Conservation (phyloP, 2,329 filamentous ascomycete genomes). For the Fusarium succisae region DNA sequence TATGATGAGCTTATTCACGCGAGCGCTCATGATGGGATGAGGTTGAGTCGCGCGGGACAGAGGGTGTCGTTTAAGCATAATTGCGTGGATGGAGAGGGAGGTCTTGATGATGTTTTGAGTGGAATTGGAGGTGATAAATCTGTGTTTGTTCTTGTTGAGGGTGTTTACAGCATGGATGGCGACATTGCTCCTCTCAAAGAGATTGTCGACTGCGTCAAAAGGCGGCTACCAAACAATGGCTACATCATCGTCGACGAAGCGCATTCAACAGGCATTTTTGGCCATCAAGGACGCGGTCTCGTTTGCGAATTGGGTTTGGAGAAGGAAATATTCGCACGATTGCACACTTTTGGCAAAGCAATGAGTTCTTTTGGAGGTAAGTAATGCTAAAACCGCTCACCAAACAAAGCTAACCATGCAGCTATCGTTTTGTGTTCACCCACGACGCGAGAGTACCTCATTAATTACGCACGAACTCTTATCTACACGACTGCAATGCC, state of each 20-base stretch:
- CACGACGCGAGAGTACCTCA: slow-evolving; percentile 68
- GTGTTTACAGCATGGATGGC: slow-evolving; percentile 86
- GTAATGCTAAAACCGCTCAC: slow-evolving; percentile 30
- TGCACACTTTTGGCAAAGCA: slow-evolving; percentile 75
- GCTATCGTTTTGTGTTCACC: slow-evolving; percentile 70
- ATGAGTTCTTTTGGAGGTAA: slow-evolving; percentile 75
- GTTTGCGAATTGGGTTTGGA: slow-evolving; percentile 67
- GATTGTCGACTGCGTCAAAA: slow-evolving; percentile 67
- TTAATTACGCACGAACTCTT: slow-evolving; percentile 79
- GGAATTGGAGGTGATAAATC: slow-evolving; percentile 52
- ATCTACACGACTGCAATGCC: slow-evolving; percentile 79
- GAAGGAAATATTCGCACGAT: slow-evolving; percentile 62
- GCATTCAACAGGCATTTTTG: slow-evolving; percentile 71
- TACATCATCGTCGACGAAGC: slow-evolving; percentile 75
- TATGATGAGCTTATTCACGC: slow-evolving; percentile 83
- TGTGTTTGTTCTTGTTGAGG: slow-evolving; percentile 75
- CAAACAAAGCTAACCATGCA: slow-evolving; percentile 2
- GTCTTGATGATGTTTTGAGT: slow-evolving; percentile 46
- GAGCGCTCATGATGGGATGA: slow-evolving; percentile 82
- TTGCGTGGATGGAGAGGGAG: slow-evolving; percentile 46
- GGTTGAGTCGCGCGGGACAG: slow-evolving; percentile 63
- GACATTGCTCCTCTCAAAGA: slow-evolving; percentile 72
- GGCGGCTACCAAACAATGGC: slow-evolving; percentile 67
- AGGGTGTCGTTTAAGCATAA: slow-evolving; percentile 68
- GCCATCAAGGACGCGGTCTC: slow-evolving; percentile 64